These are phyloP conservation scores for Alloteropsis semialata DNA, from an alignment of 176 grass and related monocot species.

Conservation along the genomic window DNA sequence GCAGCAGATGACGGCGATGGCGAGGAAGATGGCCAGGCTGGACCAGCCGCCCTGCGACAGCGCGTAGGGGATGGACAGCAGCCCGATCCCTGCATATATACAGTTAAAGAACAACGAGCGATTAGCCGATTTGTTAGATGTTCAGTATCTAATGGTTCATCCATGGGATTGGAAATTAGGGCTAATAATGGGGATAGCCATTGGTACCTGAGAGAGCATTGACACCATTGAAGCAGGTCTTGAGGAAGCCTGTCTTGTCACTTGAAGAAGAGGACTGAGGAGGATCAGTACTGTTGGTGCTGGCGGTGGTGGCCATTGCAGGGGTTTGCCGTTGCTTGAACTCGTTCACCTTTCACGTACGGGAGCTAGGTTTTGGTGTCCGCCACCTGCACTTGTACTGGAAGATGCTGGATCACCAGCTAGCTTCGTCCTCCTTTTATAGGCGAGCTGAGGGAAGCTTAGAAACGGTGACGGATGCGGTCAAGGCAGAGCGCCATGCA, in stretches of 20 bases:
- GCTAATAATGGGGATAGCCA: too few species aligned
- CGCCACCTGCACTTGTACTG: neutral
- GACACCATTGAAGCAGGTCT: slow-evolving; percentile 52
- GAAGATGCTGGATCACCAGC: neutral
- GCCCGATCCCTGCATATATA: slow-evolving; percentile 51
- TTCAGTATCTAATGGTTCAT: too few species aligned
- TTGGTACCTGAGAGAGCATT: slow-evolving; percentile 48
- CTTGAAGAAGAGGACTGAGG: neutral
- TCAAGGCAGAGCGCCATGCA: too few species aligned
- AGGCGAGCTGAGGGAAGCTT: neutral
- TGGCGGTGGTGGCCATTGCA: neutral
- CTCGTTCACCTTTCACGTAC: neutral
- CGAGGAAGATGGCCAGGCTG: slow-evolving; percentile 37
- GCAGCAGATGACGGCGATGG: slow-evolving; percentile 28
- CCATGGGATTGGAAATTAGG: neutral
- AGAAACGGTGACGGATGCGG: neutral
- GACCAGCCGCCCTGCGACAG: slow-evolving; percentile 48
- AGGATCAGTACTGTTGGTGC: neutral
- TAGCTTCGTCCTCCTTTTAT: neutral
- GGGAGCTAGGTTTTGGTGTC: neutral
- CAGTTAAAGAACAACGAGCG: neutral
- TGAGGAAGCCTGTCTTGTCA: slow-evolving; percentile 35
- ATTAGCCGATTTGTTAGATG: neutral
- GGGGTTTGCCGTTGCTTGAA: neutral
- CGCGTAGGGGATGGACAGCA: slow-evolving; percentile 51